phyloP scores from a whole-genome alignment of 2,329 filamentous ascomycete genomes.

The Fusarium transvaalense region DNA sequence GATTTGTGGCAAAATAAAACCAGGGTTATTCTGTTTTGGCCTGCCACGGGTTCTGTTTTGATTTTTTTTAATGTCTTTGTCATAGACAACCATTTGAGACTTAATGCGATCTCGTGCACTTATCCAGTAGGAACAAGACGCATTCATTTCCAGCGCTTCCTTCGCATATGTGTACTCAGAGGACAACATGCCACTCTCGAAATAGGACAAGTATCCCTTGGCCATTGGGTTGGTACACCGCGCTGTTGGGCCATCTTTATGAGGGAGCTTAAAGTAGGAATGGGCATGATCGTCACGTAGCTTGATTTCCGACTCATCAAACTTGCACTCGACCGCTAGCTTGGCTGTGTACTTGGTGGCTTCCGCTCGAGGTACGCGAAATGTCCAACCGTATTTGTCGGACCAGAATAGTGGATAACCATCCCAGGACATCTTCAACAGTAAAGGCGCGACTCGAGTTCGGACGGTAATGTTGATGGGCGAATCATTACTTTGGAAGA shows the following conservation, averaged over 20 bases:
- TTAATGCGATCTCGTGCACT: constrained; percentile 92
- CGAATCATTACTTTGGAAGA: constrained; percentile 77
- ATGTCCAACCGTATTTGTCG: constrained; percentile 92
- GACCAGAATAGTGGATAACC: constrained; percentile 93
- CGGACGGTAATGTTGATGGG: constrained; percentile 85
- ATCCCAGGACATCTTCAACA: constrained; percentile 90
- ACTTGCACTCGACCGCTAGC: constrained; percentile 80
- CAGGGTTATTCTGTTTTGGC: constrained; percentile 53
- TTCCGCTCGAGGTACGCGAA: constrained; percentile 76
- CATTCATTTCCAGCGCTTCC: constrained; percentile 97
- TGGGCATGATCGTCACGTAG: constrained; percentile 75
- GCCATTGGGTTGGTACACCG: constrained; percentile 89
- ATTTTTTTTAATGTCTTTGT: constrained; percentile 66
- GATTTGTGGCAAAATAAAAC: constrained; percentile 93
- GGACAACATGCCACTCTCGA: constrained; percentile 87
- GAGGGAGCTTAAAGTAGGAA: constrained; percentile 91
- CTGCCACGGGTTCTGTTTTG: constrained; percentile 13
- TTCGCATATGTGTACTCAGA: constrained; percentile 93
- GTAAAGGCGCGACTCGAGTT: constrained; percentile 85
- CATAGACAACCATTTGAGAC: constrained; percentile 95
- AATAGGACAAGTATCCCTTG: constrained; percentile 90
- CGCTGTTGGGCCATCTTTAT: constrained; percentile 91
- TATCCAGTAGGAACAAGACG: constrained; percentile 99
- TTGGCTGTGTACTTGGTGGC: constrained; percentile 74
- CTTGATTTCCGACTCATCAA: constrained; percentile 77